Percentiles rank a stretch among this genome's conserved stretches.
Conservation (phyloP, 2,329 filamentous ascomycete genomes). For the Diaporthe sp. region DNA sequence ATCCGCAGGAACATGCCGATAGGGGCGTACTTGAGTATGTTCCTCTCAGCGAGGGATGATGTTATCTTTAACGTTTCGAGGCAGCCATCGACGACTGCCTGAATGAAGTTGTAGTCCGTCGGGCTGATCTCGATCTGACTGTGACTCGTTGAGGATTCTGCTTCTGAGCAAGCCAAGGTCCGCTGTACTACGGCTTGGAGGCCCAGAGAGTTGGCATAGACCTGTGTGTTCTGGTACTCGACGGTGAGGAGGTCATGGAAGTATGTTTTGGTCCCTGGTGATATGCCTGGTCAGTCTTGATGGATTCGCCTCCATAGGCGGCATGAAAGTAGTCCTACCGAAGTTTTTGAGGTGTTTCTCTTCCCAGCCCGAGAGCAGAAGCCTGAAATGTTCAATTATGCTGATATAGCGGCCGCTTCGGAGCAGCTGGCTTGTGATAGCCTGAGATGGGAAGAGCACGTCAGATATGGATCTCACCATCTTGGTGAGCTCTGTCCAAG, state of each 20-base stretch:
- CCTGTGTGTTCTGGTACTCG: slow-evolving; percentile 1
- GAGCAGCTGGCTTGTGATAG: neutral
- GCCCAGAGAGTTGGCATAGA: neutral
- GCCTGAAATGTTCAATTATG: slow-evolving; percentile 10
- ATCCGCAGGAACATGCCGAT: slow-evolving; percentile 1
- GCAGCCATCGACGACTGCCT: slow-evolving; percentile 5
- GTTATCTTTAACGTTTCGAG: neutral
- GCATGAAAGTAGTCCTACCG: neutral
- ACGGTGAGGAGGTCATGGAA: neutral
- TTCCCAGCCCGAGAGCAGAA: neutral
- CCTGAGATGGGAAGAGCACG: neutral
- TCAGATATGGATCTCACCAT: neutral
- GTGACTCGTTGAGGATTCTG: neutral
- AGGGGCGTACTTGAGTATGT: neutral
- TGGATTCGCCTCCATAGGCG: no score
- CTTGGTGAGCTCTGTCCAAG: neutral
- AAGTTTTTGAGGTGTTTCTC: neutral
- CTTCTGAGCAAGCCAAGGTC: neutral
- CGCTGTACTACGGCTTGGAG: neutral
- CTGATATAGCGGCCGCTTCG: neutral
- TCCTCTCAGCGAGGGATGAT: neutral
- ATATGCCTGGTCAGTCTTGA: neutral
- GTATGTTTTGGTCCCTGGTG: neutral
- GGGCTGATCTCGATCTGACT: neutral
- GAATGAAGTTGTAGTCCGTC: slow-evolving; percentile 2